Conservation (phyloP, 768 basidiomycete species). For the Boletus vinaceobasis region DNA sequence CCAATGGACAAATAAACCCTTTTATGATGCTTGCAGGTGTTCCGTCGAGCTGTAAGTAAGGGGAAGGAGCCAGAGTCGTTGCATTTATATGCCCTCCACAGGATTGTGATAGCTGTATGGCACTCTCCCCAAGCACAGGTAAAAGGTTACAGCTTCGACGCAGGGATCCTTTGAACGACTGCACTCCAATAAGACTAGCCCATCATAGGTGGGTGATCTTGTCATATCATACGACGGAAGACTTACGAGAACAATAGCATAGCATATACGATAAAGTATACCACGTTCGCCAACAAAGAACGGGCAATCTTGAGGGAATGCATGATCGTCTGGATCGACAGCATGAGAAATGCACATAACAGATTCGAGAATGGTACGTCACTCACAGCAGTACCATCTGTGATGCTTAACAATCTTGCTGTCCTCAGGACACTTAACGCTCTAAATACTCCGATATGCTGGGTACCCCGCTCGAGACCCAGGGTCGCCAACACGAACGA, state of each 20-base stretch:
- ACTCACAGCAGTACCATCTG: conserved; percentile 86
- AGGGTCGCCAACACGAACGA: conserved; percentile 66
- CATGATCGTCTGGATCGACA: conserved; percentile 65
- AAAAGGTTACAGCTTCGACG: conserved; percentile 58
- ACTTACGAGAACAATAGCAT: conserved; percentile 82
- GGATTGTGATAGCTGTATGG: conserved; percentile 48
- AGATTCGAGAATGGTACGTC: not conserved
- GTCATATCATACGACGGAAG: not conserved
- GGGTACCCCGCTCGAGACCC: conserved; percentile 60
- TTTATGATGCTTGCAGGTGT: conserved; percentile 46
- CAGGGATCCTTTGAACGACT: conserved; percentile 86
- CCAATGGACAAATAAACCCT: conserved; percentile 87
- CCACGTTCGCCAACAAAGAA: conserved; percentile 84
- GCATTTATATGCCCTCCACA: conserved; percentile 85
- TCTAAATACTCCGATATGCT: conserved; percentile 85
- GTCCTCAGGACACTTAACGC: conserved; percentile 85
- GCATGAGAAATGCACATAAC: conserved; percentile 7
- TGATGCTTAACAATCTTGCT: conserved; percentile 79
- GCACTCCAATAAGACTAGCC: conserved; percentile 80
- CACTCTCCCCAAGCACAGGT: conserved; percentile 51
- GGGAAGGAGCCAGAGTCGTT: conserved; percentile 41
- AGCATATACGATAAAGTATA: conserved; percentile 90
- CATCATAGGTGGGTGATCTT: not conserved
- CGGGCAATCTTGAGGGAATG: conserved; percentile 87
- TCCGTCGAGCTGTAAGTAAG: conserved; percentile 42